Evolutionary conservation across 345 rosid genomes (phyloP).

Genomic region (Eutrema heterophyllum): DNA sequence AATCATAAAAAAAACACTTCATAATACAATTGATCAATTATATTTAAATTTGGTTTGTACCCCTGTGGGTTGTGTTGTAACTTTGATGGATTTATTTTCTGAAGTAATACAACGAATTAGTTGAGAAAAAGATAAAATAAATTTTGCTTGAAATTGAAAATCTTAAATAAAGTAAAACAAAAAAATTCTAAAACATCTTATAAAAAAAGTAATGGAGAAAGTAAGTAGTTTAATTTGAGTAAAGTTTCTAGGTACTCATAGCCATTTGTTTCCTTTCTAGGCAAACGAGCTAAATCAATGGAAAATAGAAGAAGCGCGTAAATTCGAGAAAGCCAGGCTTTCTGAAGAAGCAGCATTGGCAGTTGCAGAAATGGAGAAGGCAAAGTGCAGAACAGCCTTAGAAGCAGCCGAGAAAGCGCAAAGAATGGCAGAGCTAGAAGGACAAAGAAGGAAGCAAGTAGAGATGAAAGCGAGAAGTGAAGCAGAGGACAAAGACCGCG

Average conservation of each 20-base stretch:
- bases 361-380: slow-evolving; percentile 75
- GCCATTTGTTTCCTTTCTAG: slow-evolving; percentile 25
- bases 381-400: slow-evolving; percentile 62
- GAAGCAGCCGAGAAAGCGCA: slow-evolving; percentile 81
- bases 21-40: too few species aligned
- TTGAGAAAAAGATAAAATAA: too few species aligned
- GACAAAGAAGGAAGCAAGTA: slow-evolving; percentile 55
- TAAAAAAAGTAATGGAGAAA: background rate
- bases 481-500: slow-evolving; percentile 59
- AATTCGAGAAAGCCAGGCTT: slow-evolving; percentile 53
- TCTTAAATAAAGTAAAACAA: background rate
- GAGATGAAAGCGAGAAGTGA: slow-evolving; percentile 59
- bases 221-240: background rate
- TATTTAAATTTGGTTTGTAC: too few species aligned
- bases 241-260: background rate
- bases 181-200: background rate
- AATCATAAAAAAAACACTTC: too few species aligned
- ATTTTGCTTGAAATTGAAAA: background rate
- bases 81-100: too few species aligned
- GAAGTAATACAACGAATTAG: too few species aligned
- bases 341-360: slow-evolving; percentile 81
- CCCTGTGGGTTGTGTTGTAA: too few species aligned
- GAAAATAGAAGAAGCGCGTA: slow-evolving; percentile 64
- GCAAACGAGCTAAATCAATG: slow-evolving; percentile 62
- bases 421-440: slow-evolving; percentile 64